phyloP scores from a whole-genome alignment of 441 rosid genomes.

The Pelargonium citronellum region DNA sequence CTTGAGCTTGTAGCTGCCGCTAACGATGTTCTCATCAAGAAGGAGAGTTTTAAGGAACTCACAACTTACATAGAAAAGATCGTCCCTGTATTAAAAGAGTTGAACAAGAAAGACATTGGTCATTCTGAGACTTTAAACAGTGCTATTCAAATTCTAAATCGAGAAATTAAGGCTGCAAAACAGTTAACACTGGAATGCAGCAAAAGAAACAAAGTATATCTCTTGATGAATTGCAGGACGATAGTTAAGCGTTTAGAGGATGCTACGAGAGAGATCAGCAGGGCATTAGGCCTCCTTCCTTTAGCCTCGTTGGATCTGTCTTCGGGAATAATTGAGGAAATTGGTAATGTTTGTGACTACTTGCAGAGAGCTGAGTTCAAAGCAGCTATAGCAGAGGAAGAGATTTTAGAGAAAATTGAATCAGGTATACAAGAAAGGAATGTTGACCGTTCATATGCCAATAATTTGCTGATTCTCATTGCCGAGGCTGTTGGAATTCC shows the following conservation, averaged over 20 bases:
- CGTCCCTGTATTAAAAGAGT: conserved; percentile 45
- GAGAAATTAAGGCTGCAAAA: conserved; percentile 44
- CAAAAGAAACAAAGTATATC: conserved; percentile 51
- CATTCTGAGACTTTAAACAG: conserved; percentile 35
- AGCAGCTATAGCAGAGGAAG: conserved; percentile 53
- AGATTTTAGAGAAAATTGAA: conserved; percentile 54
- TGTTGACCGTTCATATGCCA: conserved; percentile 50
- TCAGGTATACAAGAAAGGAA: conserved; percentile 57
- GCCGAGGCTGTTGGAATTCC: conserved; percentile 60
- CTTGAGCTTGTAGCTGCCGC: conserved; percentile 34
- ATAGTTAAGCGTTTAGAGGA: conserved; percentile 36
- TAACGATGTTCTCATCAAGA: conserved; percentile 39
- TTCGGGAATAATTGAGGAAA: conserved; percentile 34
- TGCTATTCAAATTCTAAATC: conserved; percentile 43
- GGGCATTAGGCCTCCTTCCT: conserved; percentile 49
- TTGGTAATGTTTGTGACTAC: conserved; percentile 30
- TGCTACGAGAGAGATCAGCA: conserved; percentile 40
- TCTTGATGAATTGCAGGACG: conserved; percentile 46
- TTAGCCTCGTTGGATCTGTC: conserved; percentile 50
- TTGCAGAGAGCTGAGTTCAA: conserved; percentile 56
- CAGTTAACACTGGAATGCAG: conserved; percentile 38
- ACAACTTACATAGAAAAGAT: conserved; percentile 41
- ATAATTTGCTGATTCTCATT: conserved; percentile 41
- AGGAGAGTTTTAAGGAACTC: conserved; percentile 47
- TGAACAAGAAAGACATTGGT: conserved; percentile 30